phyloP scores from a whole-genome alignment of 2,329 filamentous ascomycete genomes.

The Penicillium janthinellum region DNA sequence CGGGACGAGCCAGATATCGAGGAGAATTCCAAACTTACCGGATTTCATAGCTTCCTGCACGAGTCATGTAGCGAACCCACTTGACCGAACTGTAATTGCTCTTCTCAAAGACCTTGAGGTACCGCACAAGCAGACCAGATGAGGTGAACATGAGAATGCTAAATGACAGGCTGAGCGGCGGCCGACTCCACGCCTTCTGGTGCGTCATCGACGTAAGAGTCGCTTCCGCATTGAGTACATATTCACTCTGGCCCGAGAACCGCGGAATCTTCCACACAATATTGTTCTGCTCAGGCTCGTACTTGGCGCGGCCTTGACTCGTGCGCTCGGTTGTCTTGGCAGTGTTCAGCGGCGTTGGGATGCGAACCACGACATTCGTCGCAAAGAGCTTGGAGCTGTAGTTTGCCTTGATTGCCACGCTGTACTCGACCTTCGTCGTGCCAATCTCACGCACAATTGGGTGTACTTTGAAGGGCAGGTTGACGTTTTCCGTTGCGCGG shows the following conservation, averaged over 20 bases:
- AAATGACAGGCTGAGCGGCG: conserved; percentile 88
- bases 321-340: conserved; percentile 90
- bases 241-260: conserved; percentile 98
- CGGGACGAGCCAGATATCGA: not conserved
- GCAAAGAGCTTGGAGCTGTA: conserved; percentile 96
- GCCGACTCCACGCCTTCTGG: conserved; percentile 94
- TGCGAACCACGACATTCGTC: conserved; percentile 91
- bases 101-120: conserved; percentile 99
- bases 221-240: conserved; percentile 90
- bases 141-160: conserved; percentile 98
- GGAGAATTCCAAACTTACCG: conserved; percentile 55
- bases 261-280: conserved; percentile 99
- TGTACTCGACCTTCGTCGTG: conserved; percentile 97
- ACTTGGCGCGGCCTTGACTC: conserved; percentile 95
- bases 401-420: conserved; percentile 95
- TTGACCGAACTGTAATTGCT: conserved; percentile 98
- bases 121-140: conserved; percentile 85
- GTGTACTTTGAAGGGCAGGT: conserved; percentile 97
- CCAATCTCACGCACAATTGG: conserved; percentile 97
- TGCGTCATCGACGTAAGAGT: conserved; percentile 96
- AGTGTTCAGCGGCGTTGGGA: conserved; percentile 95
- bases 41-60: conserved; percentile 96
- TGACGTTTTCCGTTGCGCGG: conserved; percentile 96
- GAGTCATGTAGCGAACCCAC: conserved; percentile 99
- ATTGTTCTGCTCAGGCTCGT: conserved; percentile 96